Evolutionary conservation across 2,329 filamentous ascomycete species (phyloP).

Genomic region (Hawksworthiomyces lignivorus): DNA sequence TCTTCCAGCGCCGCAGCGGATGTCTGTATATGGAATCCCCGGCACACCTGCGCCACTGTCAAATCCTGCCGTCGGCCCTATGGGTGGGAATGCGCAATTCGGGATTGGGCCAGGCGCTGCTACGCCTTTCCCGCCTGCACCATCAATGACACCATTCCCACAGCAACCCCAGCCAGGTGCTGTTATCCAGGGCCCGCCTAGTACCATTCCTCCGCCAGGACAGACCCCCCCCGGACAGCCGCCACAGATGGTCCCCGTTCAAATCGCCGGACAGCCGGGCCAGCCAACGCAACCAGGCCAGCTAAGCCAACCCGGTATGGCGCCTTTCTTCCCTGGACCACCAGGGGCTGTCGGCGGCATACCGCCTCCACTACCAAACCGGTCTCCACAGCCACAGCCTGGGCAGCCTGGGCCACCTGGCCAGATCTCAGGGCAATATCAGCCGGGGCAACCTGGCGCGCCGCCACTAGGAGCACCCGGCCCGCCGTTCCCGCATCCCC

Average conservation of each 20-base stretch:
- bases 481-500: background rate
- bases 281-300: background rate
- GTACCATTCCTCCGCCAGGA: too few relatives aligned
- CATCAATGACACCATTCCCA: background rate
- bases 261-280: background rate
- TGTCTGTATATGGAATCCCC: slow-evolving; percentile 5
- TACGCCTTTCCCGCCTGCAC: background rate
- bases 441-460: background rate
- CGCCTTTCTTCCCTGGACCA: slow-evolving; percentile 5
- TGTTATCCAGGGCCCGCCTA: too few relatives aligned
- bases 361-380: slow-evolving; percentile 6
- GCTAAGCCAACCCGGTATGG: background rate
- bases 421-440: background rate
- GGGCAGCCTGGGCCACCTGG: background rate
- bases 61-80: background rate
- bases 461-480: background rate
- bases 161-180: background rate
- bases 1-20: background rate
- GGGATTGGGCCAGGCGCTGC: too few relatives aligned
- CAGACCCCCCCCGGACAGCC: too few relatives aligned
- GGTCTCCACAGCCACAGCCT: background rate
- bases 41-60: background rate
- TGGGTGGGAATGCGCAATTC: too few relatives aligned
- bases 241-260: too few relatives aligned
- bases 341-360: slow-evolving; percentile 1